phyloP scores from a whole-genome alignment of 2,329 filamentous ascomycete genomes.

The Dactylellina sp. region DNA sequence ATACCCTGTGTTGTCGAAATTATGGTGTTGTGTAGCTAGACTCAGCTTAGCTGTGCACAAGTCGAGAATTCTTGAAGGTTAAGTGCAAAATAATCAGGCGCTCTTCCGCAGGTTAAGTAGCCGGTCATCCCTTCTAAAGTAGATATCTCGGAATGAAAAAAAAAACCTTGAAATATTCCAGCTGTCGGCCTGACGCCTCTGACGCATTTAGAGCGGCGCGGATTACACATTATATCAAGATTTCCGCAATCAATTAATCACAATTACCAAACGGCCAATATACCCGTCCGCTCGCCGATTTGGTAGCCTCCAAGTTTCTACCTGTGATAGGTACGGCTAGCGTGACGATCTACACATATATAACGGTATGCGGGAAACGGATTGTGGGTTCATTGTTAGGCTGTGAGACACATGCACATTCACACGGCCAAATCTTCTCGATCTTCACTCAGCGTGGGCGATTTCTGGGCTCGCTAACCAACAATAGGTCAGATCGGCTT shows the following conservation, averaged over 20 bases:
- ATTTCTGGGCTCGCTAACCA: conserved; percentile 3
- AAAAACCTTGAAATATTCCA: not conserved
- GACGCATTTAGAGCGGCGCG: conserved; percentile 32
- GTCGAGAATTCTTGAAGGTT: too few relatives aligned
- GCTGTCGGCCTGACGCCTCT: not conserved
- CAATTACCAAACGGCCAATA: not conserved
- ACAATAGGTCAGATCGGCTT: conserved; percentile 3
- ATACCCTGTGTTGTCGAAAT: not conserved
- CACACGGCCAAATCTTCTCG: not conserved
- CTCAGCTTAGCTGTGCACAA: too few relatives aligned
- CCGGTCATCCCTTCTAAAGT: not conserved
- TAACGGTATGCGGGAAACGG: conserved; percentile 21
- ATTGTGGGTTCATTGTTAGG: conserved; percentile 26
- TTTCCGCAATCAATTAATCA: conserved; percentile 22
- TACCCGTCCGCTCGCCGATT: conserved; percentile 3
- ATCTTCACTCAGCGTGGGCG: not conserved
- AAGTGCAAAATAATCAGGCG: not conserved
- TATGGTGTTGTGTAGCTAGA: not conserved
- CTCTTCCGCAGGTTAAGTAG: not conserved
- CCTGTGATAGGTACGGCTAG: not conserved
- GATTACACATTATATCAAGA: conserved; percentile 11
- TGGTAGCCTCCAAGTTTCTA: conserved; percentile 2
- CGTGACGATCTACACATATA: conserved; percentile 23
- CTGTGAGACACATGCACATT: conserved; percentile 40
- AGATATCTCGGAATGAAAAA: not conserved